Conservation (phyloP, 306 rosid genomes). For the Hippophae tibetana region DNA sequence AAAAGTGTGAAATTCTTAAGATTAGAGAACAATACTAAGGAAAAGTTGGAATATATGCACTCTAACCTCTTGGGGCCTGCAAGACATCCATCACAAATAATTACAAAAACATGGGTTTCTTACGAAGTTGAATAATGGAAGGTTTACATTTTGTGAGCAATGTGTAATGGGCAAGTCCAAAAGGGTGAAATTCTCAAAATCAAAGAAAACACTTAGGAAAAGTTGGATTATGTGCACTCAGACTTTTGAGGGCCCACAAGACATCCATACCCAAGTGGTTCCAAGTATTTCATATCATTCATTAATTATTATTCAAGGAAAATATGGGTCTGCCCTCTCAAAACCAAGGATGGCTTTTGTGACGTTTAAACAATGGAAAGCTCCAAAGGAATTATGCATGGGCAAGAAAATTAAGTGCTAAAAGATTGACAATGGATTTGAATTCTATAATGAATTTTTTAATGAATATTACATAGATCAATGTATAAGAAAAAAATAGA, state of each 20-base stretch:
- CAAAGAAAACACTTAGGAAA: too few relatives aligned
- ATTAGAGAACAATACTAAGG: not conserved
- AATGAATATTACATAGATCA: not conserved
- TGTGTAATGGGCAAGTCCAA: too few relatives aligned
- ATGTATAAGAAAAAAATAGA: not conserved
- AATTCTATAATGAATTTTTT: not conserved
- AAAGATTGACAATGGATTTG: not conserved
- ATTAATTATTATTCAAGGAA: not conserved
- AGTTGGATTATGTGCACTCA: too few relatives aligned
- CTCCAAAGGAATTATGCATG: not conserved
- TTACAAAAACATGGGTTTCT: too few relatives aligned
- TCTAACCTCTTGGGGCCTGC: not conserved
- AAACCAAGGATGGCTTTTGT: not conserved
- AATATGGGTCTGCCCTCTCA: not conserved
- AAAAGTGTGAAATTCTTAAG: not conserved
- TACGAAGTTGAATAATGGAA: too few relatives aligned
- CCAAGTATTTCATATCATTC: not conserved
- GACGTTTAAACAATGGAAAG: conserved; percentile 4
- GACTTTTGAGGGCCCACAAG: too few relatives aligned
- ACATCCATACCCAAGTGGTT: not conserved
- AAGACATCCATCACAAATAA: not conserved
- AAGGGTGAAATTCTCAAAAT: too few relatives aligned
- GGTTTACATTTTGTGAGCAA: too few relatives aligned
- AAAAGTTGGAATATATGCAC: not conserved
- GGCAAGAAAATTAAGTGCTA: not conserved